phyloP scores from a whole-genome alignment of 106 monocot species.

The Apostasia shenzhenica region DNA sequence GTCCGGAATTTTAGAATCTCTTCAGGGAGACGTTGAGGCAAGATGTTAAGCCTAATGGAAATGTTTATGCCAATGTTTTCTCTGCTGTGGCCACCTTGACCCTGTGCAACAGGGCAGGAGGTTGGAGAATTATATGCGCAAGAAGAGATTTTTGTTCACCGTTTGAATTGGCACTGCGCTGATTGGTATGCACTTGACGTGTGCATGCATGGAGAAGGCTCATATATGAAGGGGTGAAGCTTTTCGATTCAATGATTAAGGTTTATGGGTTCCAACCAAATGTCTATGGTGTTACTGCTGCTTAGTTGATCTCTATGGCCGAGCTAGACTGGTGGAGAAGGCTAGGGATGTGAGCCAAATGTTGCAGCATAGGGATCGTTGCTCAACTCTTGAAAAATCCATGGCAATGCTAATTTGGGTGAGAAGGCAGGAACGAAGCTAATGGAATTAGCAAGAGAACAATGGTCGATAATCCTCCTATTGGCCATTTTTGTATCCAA shows the following conservation, averaged over 20 bases:
- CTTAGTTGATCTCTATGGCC: conserved; percentile 27
- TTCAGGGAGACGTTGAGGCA: conserved; percentile 27
- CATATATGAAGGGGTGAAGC: conserved; percentile 22
- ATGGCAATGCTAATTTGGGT: conserved; percentile 7
- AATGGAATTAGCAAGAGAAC: conserved; percentile 12
- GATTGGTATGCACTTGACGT: conserved; percentile 27
- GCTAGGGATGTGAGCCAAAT: conserved; percentile 16
- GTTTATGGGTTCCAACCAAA: conserved; percentile 12
- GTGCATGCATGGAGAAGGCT: conserved; percentile 16
- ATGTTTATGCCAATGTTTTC: conserved; percentile 17
- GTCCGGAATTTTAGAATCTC: conserved; percentile 22
- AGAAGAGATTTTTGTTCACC: background rate
- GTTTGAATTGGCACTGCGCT: conserved; percentile 14
- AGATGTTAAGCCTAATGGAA: conserved; percentile 22
- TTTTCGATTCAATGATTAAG: conserved; percentile 22
- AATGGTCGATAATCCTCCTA: conserved; percentile 13
- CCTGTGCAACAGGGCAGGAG: conserved; percentile 16
- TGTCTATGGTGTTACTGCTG: conserved; percentile 19
- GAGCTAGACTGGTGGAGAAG: conserved; percentile 5
- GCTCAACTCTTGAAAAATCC: conserved; percentile 20
- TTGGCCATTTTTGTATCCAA: conserved; percentile 19
- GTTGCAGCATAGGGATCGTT: conserved; percentile 17
- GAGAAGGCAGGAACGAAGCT: conserved; percentile 11
- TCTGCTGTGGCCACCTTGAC: conserved; percentile 21
- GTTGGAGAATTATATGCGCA: conserved; percentile 14